phyloP scores from a whole-genome alignment of 352 stramenopile species.

The Thalassiosira mediterranea region DNA sequence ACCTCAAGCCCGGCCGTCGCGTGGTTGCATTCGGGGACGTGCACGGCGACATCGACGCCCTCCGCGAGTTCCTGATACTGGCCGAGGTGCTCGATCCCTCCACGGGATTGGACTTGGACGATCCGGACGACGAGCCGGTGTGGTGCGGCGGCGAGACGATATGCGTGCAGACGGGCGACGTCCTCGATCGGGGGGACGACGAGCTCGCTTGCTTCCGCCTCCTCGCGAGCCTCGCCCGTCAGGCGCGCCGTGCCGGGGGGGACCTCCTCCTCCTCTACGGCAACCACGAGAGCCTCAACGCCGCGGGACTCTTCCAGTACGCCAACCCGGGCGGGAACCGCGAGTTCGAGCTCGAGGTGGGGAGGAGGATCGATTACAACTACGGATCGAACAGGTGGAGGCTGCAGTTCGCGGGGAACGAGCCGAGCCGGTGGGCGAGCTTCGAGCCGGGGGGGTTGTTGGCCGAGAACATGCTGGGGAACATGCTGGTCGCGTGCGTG shows the following conservation, averaged over 20 bases:
- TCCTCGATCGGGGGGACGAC: constrained; percentile 71
- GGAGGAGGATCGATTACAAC: constrained; percentile 40
- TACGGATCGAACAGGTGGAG: constrained; percentile 59
- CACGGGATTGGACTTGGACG: too few relatives aligned
- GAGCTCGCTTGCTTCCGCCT: constrained; percentile 70
- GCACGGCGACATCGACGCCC: constrained; percentile 67
- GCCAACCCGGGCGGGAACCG: constrained; percentile 50
- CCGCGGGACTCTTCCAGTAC: constrained; percentile 73
- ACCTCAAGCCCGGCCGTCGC: constrained; percentile 39
- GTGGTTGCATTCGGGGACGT: constrained; percentile 76
- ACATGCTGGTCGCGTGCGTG: constrained; percentile 67
- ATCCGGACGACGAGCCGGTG: constrained; percentile 11
- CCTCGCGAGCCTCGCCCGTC: constrained; percentile 53
- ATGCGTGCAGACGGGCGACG: constrained; percentile 72
- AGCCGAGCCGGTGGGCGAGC: constrained; percentile 61
- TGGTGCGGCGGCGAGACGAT: constrained; percentile 69
- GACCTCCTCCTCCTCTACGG: constrained; percentile 61
- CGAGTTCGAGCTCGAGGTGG: constrained; percentile 63
- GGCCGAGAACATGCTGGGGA: constrained; percentile 47
- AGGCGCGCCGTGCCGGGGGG: constrained; percentile 51
- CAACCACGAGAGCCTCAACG: constrained; percentile 80
- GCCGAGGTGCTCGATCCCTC: constrained; percentile 37
- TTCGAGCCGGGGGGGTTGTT: constrained; percentile 72
- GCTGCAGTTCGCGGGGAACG: constrained; percentile 70
- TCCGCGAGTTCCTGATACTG: constrained; percentile 51